Evolutionary conservation across 768 basidiomycete species (phyloP), one percentile per base, ranked within the genome.

Genomic region (Trametes elegans): DNA sequence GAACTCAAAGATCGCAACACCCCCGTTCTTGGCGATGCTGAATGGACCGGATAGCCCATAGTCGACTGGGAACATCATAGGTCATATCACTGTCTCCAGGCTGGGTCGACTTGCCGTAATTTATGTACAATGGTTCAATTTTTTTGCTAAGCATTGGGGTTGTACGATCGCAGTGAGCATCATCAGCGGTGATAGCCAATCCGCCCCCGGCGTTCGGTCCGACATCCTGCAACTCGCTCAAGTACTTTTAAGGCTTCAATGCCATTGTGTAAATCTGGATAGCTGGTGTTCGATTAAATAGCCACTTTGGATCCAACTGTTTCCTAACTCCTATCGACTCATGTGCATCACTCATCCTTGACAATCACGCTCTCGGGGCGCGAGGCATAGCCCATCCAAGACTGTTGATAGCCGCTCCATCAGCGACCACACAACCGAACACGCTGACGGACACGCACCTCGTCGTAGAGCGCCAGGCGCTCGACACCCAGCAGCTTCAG

Each of bases 331-430:
- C 11, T 8, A 7, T 23, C n/a, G 14, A 34, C 29, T 11, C 6
- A 27, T 13, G 8, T 18, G 21, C 23, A 11, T 43, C 36, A 53
- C 32, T 64, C 59, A 16, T 51, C 63, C 52, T 84, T 88, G 38
- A 77, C 79, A 34, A 97, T 93, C 57, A 72, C 79, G 70, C 93
- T 95, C 48, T 85, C 77, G 13, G 79, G 64, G 53, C 93, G 78
- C 69, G 79, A 74, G 2, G 93, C 93, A 68, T 97, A 98, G 3
- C 96, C 96, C 2, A 90, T 90, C 96, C 96, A 98, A 26, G 91
- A 93, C 94, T 96, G 62, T 35, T 49, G 9, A 13, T n/a, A 16
- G n/a, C n/a, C n/a, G n/a, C n/a, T n/a, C n/a, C n/a, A n/a, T n/a
- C n/a, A 57, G 36, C 53, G 51, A 57, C 27, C 24, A 45, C 31